Base-by-base conservation (phyloP, 352 stramenopile species). In the Pythium rishiriense region DNA sequence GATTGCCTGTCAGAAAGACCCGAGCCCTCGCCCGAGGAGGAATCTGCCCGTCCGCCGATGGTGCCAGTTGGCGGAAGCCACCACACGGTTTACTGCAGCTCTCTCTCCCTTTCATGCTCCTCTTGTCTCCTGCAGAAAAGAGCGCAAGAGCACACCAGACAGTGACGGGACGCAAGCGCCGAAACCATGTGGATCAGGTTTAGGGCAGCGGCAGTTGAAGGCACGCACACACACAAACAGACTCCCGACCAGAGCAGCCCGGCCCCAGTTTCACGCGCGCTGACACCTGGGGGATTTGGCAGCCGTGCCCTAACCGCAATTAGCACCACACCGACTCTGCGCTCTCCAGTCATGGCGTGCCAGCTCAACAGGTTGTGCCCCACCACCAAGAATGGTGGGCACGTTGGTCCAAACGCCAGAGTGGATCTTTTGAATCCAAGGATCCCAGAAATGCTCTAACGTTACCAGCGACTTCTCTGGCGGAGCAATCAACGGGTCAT, bases 181-280 rank as follows among this genome's bases (percentile, higher is more conserved):
- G 56, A 63, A 63, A 56, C 29, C 56, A 63, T 55, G 56, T 63
- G 56, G 56, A 33, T 15, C 56, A 46, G 24, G 56, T 37, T 63
- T 63, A 63, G 56, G 56, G 56, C 56, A 49, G 19, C 3, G 4
- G 17, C 28, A 14, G 2, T 63, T 47, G 31, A 55, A 63, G 35
- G 26, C 45, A 21, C 21, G 21, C n/a, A n/a, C n/a, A n/a, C n/a
- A 45, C 19, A 22, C 41, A 17, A 39, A 9, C 22, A 53, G 29
- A 43, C 49, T 6, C 14, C 24, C 25, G 17, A 10, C 42, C 19
- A 54, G 24, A 19, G 8, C 5, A 25, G 22, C 49, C n/a, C 42
- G 49, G 28, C 29, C 28, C 31, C 19, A 43, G 29, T 56, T 42
- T 26, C 11, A 43, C 37, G 37, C 37, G 43, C 43, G 43, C 4